A percentile compares a stretch with the other conserved stretches of the same genome.
Evolutionary conservation across 176 grass and related monocot species (phyloP).

Genomic region (Pharus latifolius): DNA sequence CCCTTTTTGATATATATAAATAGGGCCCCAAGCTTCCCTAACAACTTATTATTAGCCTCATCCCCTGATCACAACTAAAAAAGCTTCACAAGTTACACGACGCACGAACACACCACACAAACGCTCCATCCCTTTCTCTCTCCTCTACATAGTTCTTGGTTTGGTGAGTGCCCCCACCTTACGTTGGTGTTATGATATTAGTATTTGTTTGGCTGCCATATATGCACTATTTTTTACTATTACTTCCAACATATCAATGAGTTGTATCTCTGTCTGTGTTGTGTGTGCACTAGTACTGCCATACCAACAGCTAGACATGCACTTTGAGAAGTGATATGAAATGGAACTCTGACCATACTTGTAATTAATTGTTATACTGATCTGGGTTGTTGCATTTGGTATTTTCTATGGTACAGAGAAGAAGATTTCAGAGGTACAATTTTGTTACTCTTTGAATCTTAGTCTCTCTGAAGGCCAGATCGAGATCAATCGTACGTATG

Average conservation of each 20-base stretch:
- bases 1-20: conserved; percentile 27
- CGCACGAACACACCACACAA: too few relatives aligned
- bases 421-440: neutral
- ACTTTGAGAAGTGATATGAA: neutral
- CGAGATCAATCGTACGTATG: too few relatives aligned
- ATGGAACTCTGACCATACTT: conserved; percentile 1
- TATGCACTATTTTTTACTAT: neutral
- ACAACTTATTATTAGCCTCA: conserved; percentile 5
- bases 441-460: neutral
- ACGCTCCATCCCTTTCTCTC: neutral
- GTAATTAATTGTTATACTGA: too few relatives aligned
- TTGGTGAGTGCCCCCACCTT: conserved; percentile 10
- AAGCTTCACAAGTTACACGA: too few relatives aligned
- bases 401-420: too few relatives aligned
- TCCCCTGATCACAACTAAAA: too few relatives aligned
- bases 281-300: neutral
- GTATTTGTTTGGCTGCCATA: neutral
- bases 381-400: too few relatives aligned
- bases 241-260: too few relatives aligned
- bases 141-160: neutral
- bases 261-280: neutral
- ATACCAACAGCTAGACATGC: neutral
- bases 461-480: neutral
- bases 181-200: neutral
- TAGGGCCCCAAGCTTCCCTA: conserved; percentile 11